Evolutionary conservation across 2,329 filamentous ascomycete species (phyloP).

Genomic region (Colletotrichum sojae): DNA sequence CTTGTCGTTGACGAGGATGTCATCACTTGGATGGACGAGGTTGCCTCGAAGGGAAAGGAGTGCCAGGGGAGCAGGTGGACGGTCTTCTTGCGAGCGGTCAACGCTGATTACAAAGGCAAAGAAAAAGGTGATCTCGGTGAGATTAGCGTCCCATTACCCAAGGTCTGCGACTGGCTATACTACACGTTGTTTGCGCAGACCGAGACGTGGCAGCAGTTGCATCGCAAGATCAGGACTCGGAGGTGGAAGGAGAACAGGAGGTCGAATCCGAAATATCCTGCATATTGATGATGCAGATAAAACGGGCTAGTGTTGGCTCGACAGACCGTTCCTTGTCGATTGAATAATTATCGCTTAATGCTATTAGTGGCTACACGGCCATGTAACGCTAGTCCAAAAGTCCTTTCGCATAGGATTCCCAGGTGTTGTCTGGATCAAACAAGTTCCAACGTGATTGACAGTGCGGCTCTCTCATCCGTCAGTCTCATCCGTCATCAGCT

Average conservation of each 20-base stretch:
- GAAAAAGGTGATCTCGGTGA: not conserved
- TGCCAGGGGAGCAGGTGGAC: not conserved
- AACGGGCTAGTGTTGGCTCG: too few species aligned
- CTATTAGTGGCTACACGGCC: too few species aligned
- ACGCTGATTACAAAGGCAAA: not conserved
- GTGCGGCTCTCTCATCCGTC: not conserved
- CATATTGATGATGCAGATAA: not conserved
- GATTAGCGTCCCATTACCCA: not conserved
- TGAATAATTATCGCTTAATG: too few species aligned
- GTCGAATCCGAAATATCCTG: not conserved
- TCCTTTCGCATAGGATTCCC: too few species aligned
- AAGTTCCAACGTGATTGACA: too few species aligned
- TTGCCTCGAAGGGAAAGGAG: not conserved
- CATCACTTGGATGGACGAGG: not conserved
- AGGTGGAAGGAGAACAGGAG: not conserved
- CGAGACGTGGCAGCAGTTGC: not conserved
- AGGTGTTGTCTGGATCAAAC: too few species aligned
- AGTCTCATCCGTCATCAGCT: slow-evolving; percentile 34
- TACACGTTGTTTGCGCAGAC: not conserved
- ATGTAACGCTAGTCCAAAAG: too few species aligned
- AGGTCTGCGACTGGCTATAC: not conserved
- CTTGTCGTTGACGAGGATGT: not conserved
- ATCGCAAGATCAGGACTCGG: too few species aligned
- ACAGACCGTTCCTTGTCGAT: too few species aligned
- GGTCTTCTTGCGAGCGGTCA: not conserved